Conservation (phyloP, 2,329 filamentous ascomycete genomes). For the Aspergillus pseudotamarii region DNA sequence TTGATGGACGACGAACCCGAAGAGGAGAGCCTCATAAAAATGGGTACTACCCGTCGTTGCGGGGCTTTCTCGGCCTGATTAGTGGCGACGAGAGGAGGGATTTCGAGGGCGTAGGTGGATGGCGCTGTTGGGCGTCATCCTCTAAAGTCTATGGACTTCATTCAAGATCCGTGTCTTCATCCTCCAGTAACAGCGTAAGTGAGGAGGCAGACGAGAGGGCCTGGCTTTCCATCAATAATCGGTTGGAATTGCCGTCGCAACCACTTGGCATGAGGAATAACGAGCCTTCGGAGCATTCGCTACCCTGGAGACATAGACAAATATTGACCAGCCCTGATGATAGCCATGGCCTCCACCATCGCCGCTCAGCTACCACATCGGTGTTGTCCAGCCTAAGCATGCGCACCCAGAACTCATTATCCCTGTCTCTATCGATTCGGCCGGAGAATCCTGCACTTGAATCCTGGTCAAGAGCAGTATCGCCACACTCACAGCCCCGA, state of each 20-base stretch:
- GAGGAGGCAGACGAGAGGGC: slow-evolving; percentile 38
- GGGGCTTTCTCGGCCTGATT: slow-evolving; percentile 29
- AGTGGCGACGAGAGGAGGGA: slow-evolving; percentile 42
- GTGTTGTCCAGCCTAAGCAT: slow-evolving; percentile 23
- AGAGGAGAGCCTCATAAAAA: slow-evolving; percentile 21
- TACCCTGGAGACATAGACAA: slow-evolving; percentile 11
- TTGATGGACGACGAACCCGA: slow-evolving; percentile 13
- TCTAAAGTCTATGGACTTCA: slow-evolving; percentile 25
- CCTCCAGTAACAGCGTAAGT: slow-evolving; percentile 23
- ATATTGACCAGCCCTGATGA: slow-evolving; percentile 5
- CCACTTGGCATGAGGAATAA: slow-evolving; percentile 23
- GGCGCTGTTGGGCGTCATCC: slow-evolving; percentile 31
- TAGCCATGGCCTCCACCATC: slow-evolving; percentile 28
- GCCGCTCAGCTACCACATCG: slow-evolving; percentile 39
- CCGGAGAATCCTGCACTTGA: slow-evolving; percentile 14
- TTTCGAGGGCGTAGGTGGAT: slow-evolving; percentile 49
- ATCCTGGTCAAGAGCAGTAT: slow-evolving; percentile 17
- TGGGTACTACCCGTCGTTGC: slow-evolving; percentile 15
- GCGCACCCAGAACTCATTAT: slow-evolving; percentile 16
- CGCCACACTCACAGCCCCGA: slow-evolving; percentile 21
- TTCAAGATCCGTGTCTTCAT: slow-evolving; percentile 28
- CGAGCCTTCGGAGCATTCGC: slow-evolving; percentile 12
- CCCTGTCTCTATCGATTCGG: slow-evolving; percentile 22
- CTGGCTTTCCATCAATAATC: slow-evolving; percentile 43
- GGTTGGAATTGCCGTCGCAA: slow-evolving; percentile 42